Conservation (phyloP, 768 basidiomycete species). For the Galerina sulciceps region DNA sequence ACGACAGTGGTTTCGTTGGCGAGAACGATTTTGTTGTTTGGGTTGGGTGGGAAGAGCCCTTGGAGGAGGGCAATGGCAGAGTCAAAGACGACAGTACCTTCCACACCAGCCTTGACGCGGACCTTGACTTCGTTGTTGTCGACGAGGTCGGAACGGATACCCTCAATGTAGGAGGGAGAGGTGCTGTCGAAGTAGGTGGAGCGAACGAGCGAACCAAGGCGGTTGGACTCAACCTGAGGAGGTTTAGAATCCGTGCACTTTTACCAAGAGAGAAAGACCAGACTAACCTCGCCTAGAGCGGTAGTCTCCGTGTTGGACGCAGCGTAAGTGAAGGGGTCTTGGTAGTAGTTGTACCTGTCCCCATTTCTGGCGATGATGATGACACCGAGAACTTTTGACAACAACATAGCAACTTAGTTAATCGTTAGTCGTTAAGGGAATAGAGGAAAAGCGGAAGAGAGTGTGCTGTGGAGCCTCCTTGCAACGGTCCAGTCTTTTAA, state of each 20-base stretch:
- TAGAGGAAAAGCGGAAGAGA: slow-evolving; percentile 22
- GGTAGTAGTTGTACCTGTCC: slow-evolving; percentile 70
- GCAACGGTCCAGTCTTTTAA: slow-evolving; percentile 24
- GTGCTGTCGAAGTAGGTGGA: slow-evolving; percentile 65
- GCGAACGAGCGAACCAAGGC: slow-evolving; percentile 66
- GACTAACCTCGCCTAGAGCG: slow-evolving; percentile 71
- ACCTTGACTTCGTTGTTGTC: slow-evolving; percentile 76
- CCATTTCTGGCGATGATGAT: slow-evolving; percentile 82
- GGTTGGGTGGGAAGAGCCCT: slow-evolving; percentile 84
- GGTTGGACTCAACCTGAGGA: slow-evolving; percentile 65
- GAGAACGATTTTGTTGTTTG: slow-evolving; percentile 70
- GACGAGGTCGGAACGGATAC: slow-evolving; percentile 68
- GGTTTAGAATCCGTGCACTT: slow-evolving; percentile 6
- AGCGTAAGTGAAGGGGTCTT: slow-evolving; percentile 72
- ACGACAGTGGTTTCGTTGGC: slow-evolving; percentile 77
- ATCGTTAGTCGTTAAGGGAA: slow-evolving; percentile 10
- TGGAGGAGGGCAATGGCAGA: slow-evolving; percentile 84
- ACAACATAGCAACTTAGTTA: slow-evolving; percentile 34
- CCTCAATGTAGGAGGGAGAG: slow-evolving; percentile 72
- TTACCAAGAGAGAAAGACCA: not conserved
- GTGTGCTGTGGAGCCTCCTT: slow-evolving; percentile 19
- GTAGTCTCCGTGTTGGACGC: slow-evolving; percentile 69
- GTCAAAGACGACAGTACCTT: slow-evolving; percentile 87
- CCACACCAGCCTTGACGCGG: slow-evolving; percentile 82
- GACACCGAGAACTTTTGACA: slow-evolving; percentile 75